Evolutionary conservation across 2,329 filamentous ascomycete genomes (phyloP).

Genomic region (Phialophora tarda): DNA sequence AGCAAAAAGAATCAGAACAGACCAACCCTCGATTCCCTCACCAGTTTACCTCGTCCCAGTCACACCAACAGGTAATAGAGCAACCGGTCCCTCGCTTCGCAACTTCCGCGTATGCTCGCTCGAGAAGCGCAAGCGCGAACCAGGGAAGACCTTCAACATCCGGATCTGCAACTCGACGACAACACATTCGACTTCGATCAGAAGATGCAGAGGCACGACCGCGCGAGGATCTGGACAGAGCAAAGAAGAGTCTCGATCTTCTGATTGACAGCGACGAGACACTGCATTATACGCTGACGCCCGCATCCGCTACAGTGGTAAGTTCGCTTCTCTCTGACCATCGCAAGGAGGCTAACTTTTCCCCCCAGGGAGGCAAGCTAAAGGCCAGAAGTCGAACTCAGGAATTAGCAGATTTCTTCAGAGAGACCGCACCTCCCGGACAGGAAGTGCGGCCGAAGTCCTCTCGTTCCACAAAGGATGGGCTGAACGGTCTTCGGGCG

Average conservation of each 20-base stretch:
- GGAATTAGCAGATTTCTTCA: constrained; percentile 49
- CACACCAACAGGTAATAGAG: constrained; percentile 10
- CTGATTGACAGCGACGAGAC: constrained; percentile 82
- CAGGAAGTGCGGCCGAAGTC: constrained; percentile 31
- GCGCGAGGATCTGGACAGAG: constrained; percentile 50
- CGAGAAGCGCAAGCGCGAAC: constrained; percentile 32
- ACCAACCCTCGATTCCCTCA: constrained; percentile 24
- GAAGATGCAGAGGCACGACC: constrained; percentile 29
- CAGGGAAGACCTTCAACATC: constrained; percentile 31
- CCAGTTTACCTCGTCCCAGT: constrained; percentile 21
- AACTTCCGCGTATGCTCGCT: constrained; percentile 28
- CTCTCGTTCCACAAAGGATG: constrained; percentile 32
- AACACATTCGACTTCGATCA: constrained; percentile 37
- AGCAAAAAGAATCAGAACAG: constrained; percentile 11
- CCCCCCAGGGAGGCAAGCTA: constrained; percentile 41
- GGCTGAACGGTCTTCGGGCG: constrained; percentile 37
- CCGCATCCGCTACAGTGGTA: constrained; percentile 78
- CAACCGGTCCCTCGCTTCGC: constrained; percentile 21
- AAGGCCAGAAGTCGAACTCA: constrained; percentile 42
- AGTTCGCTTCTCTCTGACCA: constrained; percentile 42
- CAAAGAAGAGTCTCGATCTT: constrained; percentile 74
- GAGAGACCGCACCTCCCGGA: constrained; percentile 46
- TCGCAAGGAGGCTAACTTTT: constrained; percentile 13
- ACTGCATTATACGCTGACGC: constrained; percentile 80
- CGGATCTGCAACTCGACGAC: constrained; percentile 30